Percentiles rank a stretch among this genome's conserved stretches.
phyloP scores from a whole-genome alignment of 2,329 filamentous ascomycete genomes.

The Neoscytalidium dimidiatum region DNA sequence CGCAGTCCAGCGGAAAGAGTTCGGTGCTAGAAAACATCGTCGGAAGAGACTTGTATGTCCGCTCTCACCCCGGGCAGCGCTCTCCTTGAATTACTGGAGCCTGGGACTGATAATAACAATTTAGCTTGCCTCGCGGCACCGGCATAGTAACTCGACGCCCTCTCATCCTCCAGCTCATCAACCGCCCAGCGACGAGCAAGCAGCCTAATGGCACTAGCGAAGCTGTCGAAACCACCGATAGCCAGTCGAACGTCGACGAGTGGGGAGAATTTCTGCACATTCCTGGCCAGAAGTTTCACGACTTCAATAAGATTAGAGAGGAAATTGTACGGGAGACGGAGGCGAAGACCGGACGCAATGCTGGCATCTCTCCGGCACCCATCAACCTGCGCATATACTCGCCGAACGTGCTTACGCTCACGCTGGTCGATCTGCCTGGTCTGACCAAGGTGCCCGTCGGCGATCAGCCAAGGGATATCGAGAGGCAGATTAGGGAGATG shows the following conservation, averaged over 20 bases:
- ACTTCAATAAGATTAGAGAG: constrained; percentile 97
- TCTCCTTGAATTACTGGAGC: constrained; percentile 4
- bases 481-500: constrained; percentile 96
- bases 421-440: constrained; percentile 93
- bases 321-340: constrained; percentile 97
- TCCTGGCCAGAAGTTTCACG: constrained; percentile 93
- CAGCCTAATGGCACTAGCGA: constrained; percentile 71
- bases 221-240: constrained; percentile 70
- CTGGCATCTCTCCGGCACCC: constrained; percentile 91
- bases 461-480: constrained; percentile 94
- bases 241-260: constrained; percentile 88
- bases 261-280: constrained; percentile 99
- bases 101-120: constrained; percentile 17
- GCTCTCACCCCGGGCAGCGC: not conserved
- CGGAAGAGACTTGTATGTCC: constrained; percentile 90
- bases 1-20: constrained; percentile 98
- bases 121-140: constrained; percentile 89
- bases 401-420: constrained; percentile 94
- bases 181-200: constrained; percentile 67
- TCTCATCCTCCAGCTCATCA: constrained; percentile 96
- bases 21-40: constrained; percentile 99
- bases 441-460: constrained; percentile 96
- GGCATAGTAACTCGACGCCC: constrained; percentile 96
- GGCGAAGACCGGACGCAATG: constrained; percentile 93
- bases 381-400: constrained; percentile 99